These are phyloP conservation scores for Tremellales sp. DNA, from an alignment of 1,284 basidiomycete genomes.

Conservation along the genomic window DNA sequence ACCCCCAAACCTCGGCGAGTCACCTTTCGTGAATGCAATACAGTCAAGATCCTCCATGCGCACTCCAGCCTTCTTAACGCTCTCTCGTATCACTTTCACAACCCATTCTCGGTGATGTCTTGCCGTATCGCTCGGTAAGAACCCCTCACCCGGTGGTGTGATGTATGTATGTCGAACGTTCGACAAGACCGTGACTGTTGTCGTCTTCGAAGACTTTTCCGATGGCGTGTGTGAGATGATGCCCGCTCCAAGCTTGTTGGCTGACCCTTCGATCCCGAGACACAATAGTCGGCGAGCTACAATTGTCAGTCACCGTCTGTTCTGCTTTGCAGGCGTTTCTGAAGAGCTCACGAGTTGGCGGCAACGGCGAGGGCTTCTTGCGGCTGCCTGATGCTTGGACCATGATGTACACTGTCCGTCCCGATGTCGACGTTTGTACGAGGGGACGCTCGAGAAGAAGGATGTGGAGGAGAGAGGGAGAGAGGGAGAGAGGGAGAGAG, in stretches of 20 bases:
- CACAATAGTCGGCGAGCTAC: constrained; percentile 42
- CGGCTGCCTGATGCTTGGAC: constrained; percentile 17
- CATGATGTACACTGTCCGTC: too few species aligned
- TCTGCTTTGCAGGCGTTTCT: background rate
- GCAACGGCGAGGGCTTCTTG: constrained; percentile 36
- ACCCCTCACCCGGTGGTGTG: constrained; percentile 96
- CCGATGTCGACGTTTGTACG: too few species aligned
- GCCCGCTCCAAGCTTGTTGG: constrained; percentile 97
- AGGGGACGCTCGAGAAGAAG: too few species aligned
- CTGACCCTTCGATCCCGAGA: constrained; percentile 88
- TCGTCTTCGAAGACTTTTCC: constrained; percentile 37
- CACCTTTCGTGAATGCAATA: constrained; percentile 96
- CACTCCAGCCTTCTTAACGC: constrained; percentile 66
- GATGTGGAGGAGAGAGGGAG: too few species aligned
- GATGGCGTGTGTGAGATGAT: constrained; percentile 77
- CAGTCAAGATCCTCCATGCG: constrained; percentile 79
- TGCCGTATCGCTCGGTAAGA: constrained; percentile 91
- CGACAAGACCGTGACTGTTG: constrained; percentile 61
- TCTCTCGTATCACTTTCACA: constrained; percentile 73
- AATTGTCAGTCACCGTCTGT: background rate
- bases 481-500: too few species aligned
- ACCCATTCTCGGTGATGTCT: constrained; percentile 94
- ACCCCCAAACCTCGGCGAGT: too few species aligned
- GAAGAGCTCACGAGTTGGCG: constrained; percentile 27
- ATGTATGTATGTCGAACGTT: constrained; percentile 96